phyloP scores from a whole-genome alignment of 2,329 filamentous ascomycete species.

The Tolypocladium capitatum region DNA sequence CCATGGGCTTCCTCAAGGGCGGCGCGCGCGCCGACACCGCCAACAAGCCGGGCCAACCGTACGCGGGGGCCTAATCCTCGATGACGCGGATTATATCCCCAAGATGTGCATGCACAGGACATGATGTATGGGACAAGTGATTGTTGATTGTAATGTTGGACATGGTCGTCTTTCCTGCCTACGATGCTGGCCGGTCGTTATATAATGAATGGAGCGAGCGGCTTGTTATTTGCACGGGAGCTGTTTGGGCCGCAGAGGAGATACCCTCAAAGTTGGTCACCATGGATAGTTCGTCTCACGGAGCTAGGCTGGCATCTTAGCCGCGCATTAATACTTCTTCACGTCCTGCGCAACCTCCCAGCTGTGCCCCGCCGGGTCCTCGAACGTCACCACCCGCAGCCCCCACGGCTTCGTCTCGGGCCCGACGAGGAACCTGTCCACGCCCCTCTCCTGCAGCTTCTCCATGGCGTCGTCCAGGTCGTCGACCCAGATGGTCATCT shows the following conservation, averaged over 20 bases:
- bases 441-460: slow-evolving; percentile 1
- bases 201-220: no score
- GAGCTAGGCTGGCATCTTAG: neutral
- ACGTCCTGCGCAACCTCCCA: slow-evolving; percentile 1
- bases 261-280: neutral
- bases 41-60: slow-evolving; percentile 5
- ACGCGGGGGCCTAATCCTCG: neutral
- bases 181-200: no score
- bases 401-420: slow-evolving; percentile 6
- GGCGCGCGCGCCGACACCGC: slow-evolving; percentile 16
- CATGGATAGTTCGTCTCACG: neutral
- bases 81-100: no score
- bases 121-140: neutral
- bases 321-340: neutral
- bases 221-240: no score
- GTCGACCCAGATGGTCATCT: neutral
- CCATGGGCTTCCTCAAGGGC: slow-evolving; percentile 25
- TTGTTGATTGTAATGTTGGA: neutral
- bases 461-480: slow-evolving; percentile 5
- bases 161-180: neutral
- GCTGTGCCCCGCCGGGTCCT: slow-evolving; percentile 5
- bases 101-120: no score
- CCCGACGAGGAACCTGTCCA: slow-evolving; percentile 2
- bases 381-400: slow-evolving; percentile 4
- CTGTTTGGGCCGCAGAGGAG: neutral